These are phyloP conservation scores for Beauveria rudraprayagi DNA, from an alignment of 2,329 filamentous ascomycete genomes.

Conservation along the genomic window DNA sequence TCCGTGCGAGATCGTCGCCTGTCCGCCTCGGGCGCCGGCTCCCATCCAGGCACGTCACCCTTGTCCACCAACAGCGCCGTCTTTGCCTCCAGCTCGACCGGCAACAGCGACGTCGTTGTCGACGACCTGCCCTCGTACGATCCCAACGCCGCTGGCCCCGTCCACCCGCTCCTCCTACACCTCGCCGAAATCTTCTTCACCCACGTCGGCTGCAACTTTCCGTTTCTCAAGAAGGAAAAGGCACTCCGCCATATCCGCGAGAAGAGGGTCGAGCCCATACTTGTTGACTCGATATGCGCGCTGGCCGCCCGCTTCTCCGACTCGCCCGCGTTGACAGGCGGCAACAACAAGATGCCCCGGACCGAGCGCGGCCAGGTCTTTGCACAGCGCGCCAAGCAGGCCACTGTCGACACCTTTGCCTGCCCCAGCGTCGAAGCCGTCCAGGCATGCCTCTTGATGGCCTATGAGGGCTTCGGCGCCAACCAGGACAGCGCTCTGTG, in stretches of 20 bases:
- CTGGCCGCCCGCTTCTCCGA: constrained; percentile 75
- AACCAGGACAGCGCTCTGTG: constrained; percentile 83
- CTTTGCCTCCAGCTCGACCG: constrained; percentile 31
- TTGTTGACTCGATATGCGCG: constrained; percentile 81
- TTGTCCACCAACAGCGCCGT: constrained; percentile 30
- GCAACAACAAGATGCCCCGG: constrained; percentile 39
- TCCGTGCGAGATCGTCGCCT: constrained; percentile 60
- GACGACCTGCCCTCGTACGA: constrained; percentile 69
- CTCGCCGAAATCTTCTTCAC: constrained; percentile 75
- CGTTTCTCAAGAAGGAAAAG: constrained; percentile 65
- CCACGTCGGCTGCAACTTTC: constrained; percentile 78
- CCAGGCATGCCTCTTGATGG: constrained; percentile 74
- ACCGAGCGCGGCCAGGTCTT: constrained; percentile 71
- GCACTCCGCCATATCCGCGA: constrained; percentile 71
- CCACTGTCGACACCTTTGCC: constrained; percentile 73
- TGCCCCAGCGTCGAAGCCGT: constrained; percentile 78
- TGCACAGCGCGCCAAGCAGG: constrained; percentile 73
- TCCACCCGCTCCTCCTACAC: constrained; percentile 66
- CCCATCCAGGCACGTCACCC: constrained; percentile 47
- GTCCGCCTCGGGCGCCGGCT: constrained; percentile 43
- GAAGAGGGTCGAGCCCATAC: constrained; percentile 72
- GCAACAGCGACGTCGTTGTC: constrained; percentile 35
- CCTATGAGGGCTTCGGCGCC: constrained; percentile 82
- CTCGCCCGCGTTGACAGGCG: constrained; percentile 38
- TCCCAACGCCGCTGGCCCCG: constrained; percentile 58